phyloP scores from a whole-genome alignment of 345 rosid genomes.

The Streptanthus diversifolius region DNA sequence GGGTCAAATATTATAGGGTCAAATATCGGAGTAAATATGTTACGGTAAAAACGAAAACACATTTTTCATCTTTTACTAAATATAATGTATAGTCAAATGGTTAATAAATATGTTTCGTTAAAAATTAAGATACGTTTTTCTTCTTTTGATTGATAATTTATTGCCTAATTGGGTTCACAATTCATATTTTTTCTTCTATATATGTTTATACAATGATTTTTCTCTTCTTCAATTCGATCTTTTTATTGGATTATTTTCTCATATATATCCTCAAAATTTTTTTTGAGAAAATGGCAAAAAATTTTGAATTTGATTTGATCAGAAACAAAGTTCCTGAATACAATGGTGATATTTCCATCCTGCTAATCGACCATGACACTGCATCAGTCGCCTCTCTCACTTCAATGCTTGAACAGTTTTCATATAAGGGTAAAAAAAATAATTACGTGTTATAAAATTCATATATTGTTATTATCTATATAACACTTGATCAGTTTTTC shows the following conservation, averaged over 20 bases:
- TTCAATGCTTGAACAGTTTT: background rate
- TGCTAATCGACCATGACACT: slow-evolving; percentile 22
- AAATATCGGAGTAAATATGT: background rate
- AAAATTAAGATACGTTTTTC: background rate
- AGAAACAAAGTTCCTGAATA: background rate
- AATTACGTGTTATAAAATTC: background rate
- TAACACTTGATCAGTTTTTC: background rate
- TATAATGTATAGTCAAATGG: background rate
- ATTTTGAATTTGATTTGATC: too few species aligned
- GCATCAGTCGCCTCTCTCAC: background rate
- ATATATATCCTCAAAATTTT: background rate
- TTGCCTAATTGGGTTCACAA: background rate
- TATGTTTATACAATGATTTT: background rate
- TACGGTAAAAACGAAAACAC: background rate
- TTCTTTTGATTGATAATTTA: background rate
- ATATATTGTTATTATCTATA: background rate
- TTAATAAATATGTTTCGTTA: background rate
- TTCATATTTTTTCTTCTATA: background rate
- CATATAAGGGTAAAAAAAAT: background rate
- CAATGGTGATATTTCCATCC: background rate
- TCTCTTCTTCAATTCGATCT: background rate
- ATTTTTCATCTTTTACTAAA: background rate
- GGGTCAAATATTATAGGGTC: background rate
- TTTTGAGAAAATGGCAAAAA: background rate
- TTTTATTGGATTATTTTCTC: background rate